Evolutionary conservation across 2,329 filamentous ascomycete species (phyloP).

Genomic region (Chaetomium globosum): DNA sequence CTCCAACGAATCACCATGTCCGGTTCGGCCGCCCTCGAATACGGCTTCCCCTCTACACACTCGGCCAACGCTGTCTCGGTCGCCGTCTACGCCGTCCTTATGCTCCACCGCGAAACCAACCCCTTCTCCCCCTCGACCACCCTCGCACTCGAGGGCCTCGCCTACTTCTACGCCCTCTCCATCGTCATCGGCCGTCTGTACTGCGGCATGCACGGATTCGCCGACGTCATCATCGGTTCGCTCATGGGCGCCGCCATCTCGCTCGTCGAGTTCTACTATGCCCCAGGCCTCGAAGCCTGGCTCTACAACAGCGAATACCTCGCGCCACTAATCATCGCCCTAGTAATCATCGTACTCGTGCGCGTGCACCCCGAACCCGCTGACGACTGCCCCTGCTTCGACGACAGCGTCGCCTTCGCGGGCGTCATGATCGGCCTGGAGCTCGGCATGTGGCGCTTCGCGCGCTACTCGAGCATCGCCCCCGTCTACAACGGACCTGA

Average conservation of each 20-base stretch:
- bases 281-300: conserved; percentile 67
- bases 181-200: conserved; percentile 91
- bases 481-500: conserved; percentile 50
- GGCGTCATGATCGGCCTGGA: conserved; percentile 86
- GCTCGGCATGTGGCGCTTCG: conserved; percentile 81
- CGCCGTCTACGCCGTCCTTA: conserved; percentile 77
- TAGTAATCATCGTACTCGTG: conserved; percentile 74
- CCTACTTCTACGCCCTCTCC: conserved; percentile 83
- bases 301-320: conserved; percentile 66
- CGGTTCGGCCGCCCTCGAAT: conserved; percentile 89
- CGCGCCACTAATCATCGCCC: conserved; percentile 64
- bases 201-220: conserved; percentile 97
- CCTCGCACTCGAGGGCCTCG: conserved; percentile 65
- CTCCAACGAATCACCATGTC: conserved; percentile 97
- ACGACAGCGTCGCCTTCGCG: conserved; percentile 91
- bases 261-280: conserved; percentile 62
- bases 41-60: conserved; percentile 96
- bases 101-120: conserved; percentile 67
- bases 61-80: conserved; percentile 97
- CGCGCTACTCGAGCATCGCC: conserved; percentile 52
- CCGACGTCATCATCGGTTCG: conserved; percentile 84
- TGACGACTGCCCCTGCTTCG: conserved; percentile 95
- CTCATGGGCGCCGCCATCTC: conserved; percentile 70
- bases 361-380: conserved; percentile 93
- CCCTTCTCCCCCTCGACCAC: conserved; percentile 62